phyloP scores from a whole-genome alignment of 106 monocot species.

The Platanthera zijinensis region DNA sequence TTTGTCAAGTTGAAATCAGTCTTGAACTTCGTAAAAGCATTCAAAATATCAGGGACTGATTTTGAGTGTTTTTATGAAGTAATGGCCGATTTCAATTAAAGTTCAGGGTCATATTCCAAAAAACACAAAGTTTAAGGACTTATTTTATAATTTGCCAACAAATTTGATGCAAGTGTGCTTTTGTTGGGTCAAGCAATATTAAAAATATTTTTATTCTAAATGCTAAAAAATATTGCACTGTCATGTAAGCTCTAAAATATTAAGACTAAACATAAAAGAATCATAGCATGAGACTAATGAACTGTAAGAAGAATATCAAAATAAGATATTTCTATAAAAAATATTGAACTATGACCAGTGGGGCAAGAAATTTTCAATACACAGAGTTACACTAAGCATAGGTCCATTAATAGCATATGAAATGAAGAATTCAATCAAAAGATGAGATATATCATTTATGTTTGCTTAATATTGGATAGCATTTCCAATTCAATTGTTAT shows the following conservation, averaged over 20 bases:
- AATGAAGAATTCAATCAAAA: conserved; percentile 2
- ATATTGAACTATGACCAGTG: background rate
- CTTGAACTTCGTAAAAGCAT: too few species aligned
- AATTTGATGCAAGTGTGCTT: background rate
- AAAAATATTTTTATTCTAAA: background rate
- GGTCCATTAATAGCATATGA: background rate
- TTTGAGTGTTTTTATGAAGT: too few species aligned
- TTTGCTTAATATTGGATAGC: background rate
- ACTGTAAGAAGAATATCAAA: background rate
- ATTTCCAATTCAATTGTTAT: background rate
- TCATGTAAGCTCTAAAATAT: background rate
- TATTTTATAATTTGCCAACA: too few species aligned
- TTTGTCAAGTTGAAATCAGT: too few species aligned
- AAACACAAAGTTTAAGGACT: too few species aligned
- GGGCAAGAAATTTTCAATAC: background rate
- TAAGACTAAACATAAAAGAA: background rate
- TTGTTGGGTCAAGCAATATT: background rate
- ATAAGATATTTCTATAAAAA: background rate
- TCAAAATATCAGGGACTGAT: too few species aligned
- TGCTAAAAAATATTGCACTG: background rate
- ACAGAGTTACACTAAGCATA: background rate
- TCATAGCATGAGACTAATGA: background rate
- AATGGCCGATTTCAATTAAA: too few species aligned
- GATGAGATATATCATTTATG: background rate
- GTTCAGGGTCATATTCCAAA: too few species aligned